Evolutionary conservation across 176 grass and related monocot species (phyloP).

Genomic region (Pontederia paniculata): DNA sequence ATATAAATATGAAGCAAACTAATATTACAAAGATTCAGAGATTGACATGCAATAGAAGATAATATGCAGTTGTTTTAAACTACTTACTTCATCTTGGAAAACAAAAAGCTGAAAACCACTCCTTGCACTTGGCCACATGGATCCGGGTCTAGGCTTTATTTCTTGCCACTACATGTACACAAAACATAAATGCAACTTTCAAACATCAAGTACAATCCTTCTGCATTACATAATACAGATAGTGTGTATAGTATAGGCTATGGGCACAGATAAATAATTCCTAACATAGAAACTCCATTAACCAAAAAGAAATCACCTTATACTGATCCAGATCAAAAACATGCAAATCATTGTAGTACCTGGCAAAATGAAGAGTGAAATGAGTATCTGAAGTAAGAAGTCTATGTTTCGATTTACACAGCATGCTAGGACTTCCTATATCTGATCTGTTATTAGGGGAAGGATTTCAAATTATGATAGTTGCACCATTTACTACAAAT

Average conservation of each 20-base stretch:
- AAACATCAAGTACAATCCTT: background rate
- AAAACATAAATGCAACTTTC: background rate
- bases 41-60: slow-evolving; percentile 3
- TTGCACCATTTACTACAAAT: too few species aligned
- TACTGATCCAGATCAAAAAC: slow-evolving; percentile 92
- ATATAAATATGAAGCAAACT: too few species aligned
- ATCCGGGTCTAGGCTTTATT: slow-evolving; percentile 81
- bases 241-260: too few species aligned
- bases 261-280: too few species aligned
- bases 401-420: too few species aligned
- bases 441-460: too few species aligned
- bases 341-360: slow-evolving; percentile 91
- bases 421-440: too few species aligned
- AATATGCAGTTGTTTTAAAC: slow-evolving; percentile 2
- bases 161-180: slow-evolving; percentile 75
- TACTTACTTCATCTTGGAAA: slow-evolving; percentile 88
- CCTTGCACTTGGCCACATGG: slow-evolving; percentile 89
- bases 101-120: slow-evolving; percentile 96
- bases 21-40: background rate
- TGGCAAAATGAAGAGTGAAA: slow-evolving; percentile 15
- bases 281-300: background rate
- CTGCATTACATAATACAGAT: background rate
- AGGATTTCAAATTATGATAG: too few species aligned
- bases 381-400: background rate
- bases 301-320: slow-evolving; percentile 51